These are phyloP conservation scores for Malassezia caprae DNA, from an alignment of 1,284 basidiomycete species.

Conservation along the genomic window DNA sequence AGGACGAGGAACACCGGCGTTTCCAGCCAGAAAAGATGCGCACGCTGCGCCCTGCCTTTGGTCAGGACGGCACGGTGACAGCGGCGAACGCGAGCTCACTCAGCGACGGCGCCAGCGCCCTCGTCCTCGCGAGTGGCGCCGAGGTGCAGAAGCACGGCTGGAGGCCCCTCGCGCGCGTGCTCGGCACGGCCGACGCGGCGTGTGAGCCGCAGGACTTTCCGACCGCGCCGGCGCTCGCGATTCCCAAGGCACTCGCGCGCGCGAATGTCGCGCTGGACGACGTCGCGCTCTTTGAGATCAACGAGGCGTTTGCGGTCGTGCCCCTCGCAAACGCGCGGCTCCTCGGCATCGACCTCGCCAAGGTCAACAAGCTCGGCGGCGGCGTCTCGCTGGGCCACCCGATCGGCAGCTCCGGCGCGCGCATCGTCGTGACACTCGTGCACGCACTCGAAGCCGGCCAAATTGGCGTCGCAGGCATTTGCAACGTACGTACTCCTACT, in stretches of 20 bases:
- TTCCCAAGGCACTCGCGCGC: constrained; percentile 76
- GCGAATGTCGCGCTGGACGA: constrained; percentile 75
- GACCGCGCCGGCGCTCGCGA: constrained; percentile 77
- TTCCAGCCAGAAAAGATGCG: constrained; percentile 50
- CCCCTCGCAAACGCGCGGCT: constrained; percentile 46
- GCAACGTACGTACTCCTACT: constrained; percentile 60
- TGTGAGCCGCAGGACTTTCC: constrained; percentile 96
- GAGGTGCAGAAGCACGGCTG: constrained; percentile 45
- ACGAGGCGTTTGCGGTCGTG: constrained; percentile 56
- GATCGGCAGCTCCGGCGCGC: constrained; percentile 86
- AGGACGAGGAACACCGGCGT: constrained; percentile 90
- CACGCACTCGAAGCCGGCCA: constrained; percentile 88
- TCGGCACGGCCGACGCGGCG: constrained; percentile 88
- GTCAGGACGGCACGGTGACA: constrained; percentile 51
- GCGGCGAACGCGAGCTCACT: constrained; percentile 51
- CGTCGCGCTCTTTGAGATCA: constrained; percentile 88
- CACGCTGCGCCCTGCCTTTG: constrained; percentile 49
- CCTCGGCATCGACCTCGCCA: constrained; percentile 58
- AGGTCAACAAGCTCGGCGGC: constrained; percentile 83
- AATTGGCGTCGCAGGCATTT: constrained; percentile 93
- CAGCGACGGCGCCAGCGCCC: constrained; percentile 51
- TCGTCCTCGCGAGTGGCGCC: constrained; percentile 47
- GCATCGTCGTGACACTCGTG: constrained; percentile 86
- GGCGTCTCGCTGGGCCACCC: constrained; percentile 51
- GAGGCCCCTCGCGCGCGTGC: constrained; percentile 50